A percentile compares a stretch with the other conserved stretches of the same genome.
Conservation (phyloP, 2,329 filamentous ascomycete species). For the Zymoseptoria brevis region DNA sequence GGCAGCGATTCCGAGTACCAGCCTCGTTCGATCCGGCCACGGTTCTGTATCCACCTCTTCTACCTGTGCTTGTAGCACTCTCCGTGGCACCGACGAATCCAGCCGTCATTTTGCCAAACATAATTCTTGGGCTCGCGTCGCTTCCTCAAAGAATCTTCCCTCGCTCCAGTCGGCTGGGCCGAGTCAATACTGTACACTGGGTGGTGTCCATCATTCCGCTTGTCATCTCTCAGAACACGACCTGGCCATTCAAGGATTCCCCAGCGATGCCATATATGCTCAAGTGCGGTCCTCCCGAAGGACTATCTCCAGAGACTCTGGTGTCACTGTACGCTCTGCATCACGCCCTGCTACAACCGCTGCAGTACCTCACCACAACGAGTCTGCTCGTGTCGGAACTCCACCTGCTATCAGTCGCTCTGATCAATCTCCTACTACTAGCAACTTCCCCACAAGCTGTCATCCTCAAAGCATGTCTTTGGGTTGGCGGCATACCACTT, state of each 20-base stretch:
- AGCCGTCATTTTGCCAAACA: conserved; percentile 62
- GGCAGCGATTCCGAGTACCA: conserved; percentile 54
- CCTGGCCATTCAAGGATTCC: conserved; percentile 28
- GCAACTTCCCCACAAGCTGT: conserved; percentile 52
- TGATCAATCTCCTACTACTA: conserved; percentile 75
- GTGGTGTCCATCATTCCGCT: conserved; percentile 63
- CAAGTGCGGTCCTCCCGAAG: conserved; percentile 8
- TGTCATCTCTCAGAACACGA: conserved; percentile 42
- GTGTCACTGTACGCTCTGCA: conserved; percentile 74
- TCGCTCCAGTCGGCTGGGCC: conserved; percentile 47
- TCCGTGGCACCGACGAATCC: conserved; percentile 59
- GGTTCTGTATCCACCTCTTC: conserved; percentile 71
- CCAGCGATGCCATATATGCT: conserved; percentile 13
- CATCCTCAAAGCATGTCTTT: conserved; percentile 39
- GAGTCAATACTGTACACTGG: conserved; percentile 70
- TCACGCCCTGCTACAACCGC: conserved; percentile 61
- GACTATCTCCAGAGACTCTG: conserved; percentile 47
- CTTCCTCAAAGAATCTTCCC: conserved; percentile 68
- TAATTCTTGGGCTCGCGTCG: conserved; percentile 71
- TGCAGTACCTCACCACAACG: conserved; percentile 78
- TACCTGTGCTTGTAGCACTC: conserved; percentile 70
- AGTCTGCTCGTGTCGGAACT: conserved; percentile 82
- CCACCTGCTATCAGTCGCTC: conserved; percentile 71
- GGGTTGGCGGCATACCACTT: conserved; percentile 62
- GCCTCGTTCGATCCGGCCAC: conserved; percentile 83